Conservation (phyloP, 2,329 filamentous ascomycete genomes). For the Teratosphaeria destructans region DNA sequence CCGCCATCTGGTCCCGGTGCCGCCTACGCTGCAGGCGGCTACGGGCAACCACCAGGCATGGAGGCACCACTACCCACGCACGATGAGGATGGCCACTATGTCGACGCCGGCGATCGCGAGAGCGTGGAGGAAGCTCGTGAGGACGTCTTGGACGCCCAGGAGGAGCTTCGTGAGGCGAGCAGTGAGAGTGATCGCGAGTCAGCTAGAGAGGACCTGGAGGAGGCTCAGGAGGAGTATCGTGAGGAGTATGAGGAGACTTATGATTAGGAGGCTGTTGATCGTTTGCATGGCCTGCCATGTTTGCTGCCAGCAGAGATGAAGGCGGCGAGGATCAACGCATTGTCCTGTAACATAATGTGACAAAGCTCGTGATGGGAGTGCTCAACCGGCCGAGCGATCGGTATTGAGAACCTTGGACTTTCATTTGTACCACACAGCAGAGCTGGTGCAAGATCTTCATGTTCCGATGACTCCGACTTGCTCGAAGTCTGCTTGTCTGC, state of each 20-base stretch:
- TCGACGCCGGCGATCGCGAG: slow-evolving; percentile 20
- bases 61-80: slow-evolving; percentile 4
- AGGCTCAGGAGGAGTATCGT: slow-evolving; percentile 43
- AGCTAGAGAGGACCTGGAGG: slow-evolving; percentile 29
- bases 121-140: slow-evolving; percentile 34
- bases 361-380: too few relatives aligned
- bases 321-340: too few relatives aligned
- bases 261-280: slow-evolving; percentile 2
- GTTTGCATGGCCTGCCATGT: not conserved
- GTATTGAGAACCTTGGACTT: too few relatives aligned
- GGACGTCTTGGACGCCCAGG: slow-evolving; percentile 33
- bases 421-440: too few relatives aligned
- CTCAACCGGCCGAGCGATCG: too few relatives aligned
- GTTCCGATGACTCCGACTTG: not conserved
- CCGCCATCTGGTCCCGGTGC: not conserved
- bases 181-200: slow-evolving; percentile 45
- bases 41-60: not conserved
- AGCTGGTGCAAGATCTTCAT: too few relatives aligned
- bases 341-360: too few relatives aligned
- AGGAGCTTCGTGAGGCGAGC: slow-evolving; percentile 18
- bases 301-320: too few relatives aligned
- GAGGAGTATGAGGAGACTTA: slow-evolving; percentile 41
- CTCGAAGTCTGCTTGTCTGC: not conserved
- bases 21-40: not conserved
- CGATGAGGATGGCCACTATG: slow-evolving; percentile 8